Conservation (phyloP, 108 stramenopile species). For the Mediolabrus comicus region DNA sequence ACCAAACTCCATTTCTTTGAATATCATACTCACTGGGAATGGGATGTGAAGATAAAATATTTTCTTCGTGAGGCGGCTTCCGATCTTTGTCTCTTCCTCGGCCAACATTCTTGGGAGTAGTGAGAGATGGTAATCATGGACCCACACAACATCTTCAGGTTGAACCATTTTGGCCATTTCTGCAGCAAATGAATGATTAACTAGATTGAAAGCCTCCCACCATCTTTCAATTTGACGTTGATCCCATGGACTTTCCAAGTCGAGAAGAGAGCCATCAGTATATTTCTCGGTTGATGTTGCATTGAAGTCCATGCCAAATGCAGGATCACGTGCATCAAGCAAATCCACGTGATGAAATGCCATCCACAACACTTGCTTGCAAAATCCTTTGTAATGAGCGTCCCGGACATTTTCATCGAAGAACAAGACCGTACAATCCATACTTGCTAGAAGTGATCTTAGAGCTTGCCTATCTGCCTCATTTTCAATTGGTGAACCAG, state of each 20-base stretch:
- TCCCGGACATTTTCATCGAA: slow-evolving; percentile 35
- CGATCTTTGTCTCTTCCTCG: slow-evolving; percentile 29
- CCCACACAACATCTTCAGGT: slow-evolving; percentile 71
- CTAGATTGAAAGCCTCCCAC: slow-evolving; percentile 55
- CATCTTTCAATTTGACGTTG: slow-evolving; percentile 33
- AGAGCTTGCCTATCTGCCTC: slow-evolving; percentile 52
- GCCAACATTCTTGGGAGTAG: slow-evolving; percentile 63
- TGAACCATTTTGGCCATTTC: slow-evolving; percentile 37
- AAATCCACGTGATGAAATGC: slow-evolving; percentile 74
- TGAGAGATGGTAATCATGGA: slow-evolving; percentile 87
- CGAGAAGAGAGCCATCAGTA: slow-evolving; percentile 14
- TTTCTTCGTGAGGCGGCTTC: slow-evolving; percentile 36
- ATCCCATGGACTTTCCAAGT: slow-evolving; percentile 40
- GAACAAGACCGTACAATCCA: slow-evolving; percentile 79
- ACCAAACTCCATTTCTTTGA: slow-evolving; percentile 66
- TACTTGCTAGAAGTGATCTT: slow-evolving; percentile 33
- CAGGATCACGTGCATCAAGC: slow-evolving; percentile 39
- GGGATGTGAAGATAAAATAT: slow-evolving; percentile 88
- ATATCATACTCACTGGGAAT: slow-evolving; percentile 84
- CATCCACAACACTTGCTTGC: slow-evolving; percentile 76
- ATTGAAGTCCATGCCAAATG: slow-evolving; percentile 47
- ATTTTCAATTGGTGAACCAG: slow-evolving; percentile 25
- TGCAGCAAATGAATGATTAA: slow-evolving; percentile 60
- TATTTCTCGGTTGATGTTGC: slow-evolving; percentile 22
- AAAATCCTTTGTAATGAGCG: slow-evolving; percentile 67